Evolutionary conservation across 164 flowering plant species (phyloP), one percentile per base, ranked within the genome.

Genomic region (Saururus chinensis): DNA sequence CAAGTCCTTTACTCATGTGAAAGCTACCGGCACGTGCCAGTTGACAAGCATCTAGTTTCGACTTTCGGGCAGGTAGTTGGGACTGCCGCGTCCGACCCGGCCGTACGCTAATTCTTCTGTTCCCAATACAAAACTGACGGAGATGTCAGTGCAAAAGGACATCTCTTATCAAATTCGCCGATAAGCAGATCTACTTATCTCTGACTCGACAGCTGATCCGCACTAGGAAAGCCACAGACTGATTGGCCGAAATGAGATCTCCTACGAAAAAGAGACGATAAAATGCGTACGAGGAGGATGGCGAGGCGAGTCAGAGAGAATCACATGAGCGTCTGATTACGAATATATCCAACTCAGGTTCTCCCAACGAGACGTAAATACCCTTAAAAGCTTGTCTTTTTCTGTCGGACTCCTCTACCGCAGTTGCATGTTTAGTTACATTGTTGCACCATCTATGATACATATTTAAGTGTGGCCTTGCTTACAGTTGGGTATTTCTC

Each of bases 131-230:
- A 61, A 61, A 61, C 51, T 13, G 64, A 61, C 60, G n/a, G 40
- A 54, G 5, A 23, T 63, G 53, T 63, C 65, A 63, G 51, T 53
- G 8, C 35, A 53, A 51, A 40, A 0, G 2, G 0, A 6, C 37
- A 0, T 0, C n/a, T 23, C 66, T 21, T 63, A 63, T 55, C 55
- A 16, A 30, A 30, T 2, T 16, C 37, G 0, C 20, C 52, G 65
- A 63, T 63, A 63, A 21, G 60, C 37, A 21, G 37, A 37, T 53
- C 1, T 1, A 22, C 59, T 25, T 63, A 65, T 59, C 7, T 48
- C 60, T 30, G n/a, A n/a, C 37, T 30, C 62, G 68, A 65, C 68
- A 58, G 68, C 68, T 65, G 59, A 56, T 53, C 45, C 62, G 68
- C 68, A 65, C 62, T 51, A 65, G 51, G 62, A 65, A 65, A 65